Conservation (phyloP, 2,329 filamentous ascomycete species). For the Nannizzia gypsea region DNA sequence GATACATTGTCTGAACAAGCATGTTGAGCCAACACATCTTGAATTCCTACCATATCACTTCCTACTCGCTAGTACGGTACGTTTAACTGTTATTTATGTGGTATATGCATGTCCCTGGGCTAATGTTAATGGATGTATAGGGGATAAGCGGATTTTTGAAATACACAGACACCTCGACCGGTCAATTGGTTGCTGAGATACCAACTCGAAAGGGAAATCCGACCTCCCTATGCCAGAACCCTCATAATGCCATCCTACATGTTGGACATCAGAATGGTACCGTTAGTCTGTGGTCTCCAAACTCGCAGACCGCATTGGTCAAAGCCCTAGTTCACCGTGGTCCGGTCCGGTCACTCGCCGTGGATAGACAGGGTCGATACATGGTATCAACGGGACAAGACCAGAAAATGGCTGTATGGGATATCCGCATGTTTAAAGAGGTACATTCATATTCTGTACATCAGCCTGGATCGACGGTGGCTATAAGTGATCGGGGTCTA, state of each 20-base stretch:
- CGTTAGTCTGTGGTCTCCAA: conserved; percentile 92
- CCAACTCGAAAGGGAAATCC: conserved; percentile 75
- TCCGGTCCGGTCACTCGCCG: conserved; percentile 70
- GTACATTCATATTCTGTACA: conserved; percentile 80
- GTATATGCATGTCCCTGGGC: not conserved
- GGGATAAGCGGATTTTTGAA: conserved; percentile 70
- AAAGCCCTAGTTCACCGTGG: conserved; percentile 84
- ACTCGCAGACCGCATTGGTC: conserved; percentile 71
- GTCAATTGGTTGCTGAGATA: conserved; percentile 74
- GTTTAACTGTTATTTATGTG: conserved; percentile 23
- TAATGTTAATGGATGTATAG: conserved; percentile 32
- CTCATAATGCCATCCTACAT: conserved; percentile 82
- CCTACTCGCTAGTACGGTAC: conserved; percentile 70
- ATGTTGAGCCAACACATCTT: conserved; percentile 83
- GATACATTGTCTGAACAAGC: conserved; percentile 79
- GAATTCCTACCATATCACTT: conserved; percentile 97
- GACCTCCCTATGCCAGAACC: conserved; percentile 75
- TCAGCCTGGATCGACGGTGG: conserved; percentile 67
- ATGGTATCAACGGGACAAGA: conserved; percentile 93
- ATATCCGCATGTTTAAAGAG: conserved; percentile 86
- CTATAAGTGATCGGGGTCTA: conserved; percentile 79
- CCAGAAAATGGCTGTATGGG: conserved; percentile 86
- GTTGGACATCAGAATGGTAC: conserved; percentile 91
- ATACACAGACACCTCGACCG: conserved; percentile 92
- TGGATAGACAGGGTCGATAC: conserved; percentile 84